Base-by-base conservation (phyloP, 2,329 filamentous ascomycete genomes). In the Penicillium sp. region DNA sequence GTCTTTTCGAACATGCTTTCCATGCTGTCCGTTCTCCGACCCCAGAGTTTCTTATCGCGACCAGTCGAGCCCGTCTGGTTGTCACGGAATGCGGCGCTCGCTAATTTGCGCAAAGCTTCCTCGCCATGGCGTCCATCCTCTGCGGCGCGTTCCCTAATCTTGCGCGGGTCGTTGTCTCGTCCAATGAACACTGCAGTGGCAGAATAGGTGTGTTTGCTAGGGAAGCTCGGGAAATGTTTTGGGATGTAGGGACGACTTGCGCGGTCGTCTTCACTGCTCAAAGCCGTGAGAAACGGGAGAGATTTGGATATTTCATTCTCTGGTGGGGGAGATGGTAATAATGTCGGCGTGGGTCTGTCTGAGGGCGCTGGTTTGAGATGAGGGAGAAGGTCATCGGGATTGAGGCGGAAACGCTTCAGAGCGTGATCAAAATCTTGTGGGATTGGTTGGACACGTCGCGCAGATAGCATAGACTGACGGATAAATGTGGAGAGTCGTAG, bases 111-210 rank as follows among this genome's bases (percentile, higher is more conserved):
- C 59, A 88, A 69, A 21, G 85, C 85, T 63, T 86, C 82, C 67
- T 88, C 86, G 8, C 85, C 86, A 56, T 85, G 70, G 44, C 86
- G 79, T 15, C 85, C 85, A 66, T 88, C 86, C 64, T 86, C 80
- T 4, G 84, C 86, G 5, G 85, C 85, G 54, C 80, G 78, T 65
- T 88, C 86, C 37, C 84, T 73, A 45, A 86, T 82, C 59, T 78
- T 80, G 37, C 83, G 75, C 3, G 83, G 79, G 60, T 87, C 84
- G 34, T 75, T 80, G 59, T 86, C 83, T 56, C 85, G 79, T 38
- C 80, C 70, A 1, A 81, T 79, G 58, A 79, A 86, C 4, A 86
- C 81, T 0, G 82, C 75, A 1, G 85, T 86, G 27, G 80, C 72
- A 60, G 80, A 80, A 73, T 84, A 88, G 1, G 86, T 86, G 68